Base-by-base conservation (phyloP, 1,139 yeast genomes). In the Candida glucosophila region DNA sequence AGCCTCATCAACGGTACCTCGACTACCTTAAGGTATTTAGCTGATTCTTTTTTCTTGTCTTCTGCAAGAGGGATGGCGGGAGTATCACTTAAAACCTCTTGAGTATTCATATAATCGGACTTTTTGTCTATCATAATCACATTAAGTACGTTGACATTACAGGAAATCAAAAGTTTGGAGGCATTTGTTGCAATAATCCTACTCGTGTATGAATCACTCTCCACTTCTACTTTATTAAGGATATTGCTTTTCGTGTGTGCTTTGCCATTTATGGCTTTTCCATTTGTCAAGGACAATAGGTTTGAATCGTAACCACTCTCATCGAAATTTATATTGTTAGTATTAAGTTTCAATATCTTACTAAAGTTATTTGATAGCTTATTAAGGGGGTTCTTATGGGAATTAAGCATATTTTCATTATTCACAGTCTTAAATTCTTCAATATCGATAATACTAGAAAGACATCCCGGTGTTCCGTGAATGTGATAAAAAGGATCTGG, bases 391-490 rank as follows among this genome's bases (percentile, higher is more conserved):
- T 51, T 56, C 20, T 41, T 49, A 14, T 29, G 24, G 10, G 21
- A 30, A 6, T n/a, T 11, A n/a, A 6, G 5, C n/a, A 5, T 8
- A 5, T 29, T 8, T n/a, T 10, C 13, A 12, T 20, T 19, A 5
- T 15, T 20, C 23, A 9, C 12, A 17, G 15, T 17, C 17, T 18
- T 25, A 14, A 23, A 18, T 14, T 26, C 37, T 21, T 38, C 29
- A 10, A 48, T 24, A 4, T 43, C 48, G 5, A 53, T 18, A 3
- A 54, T 39, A 9, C 45, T 42, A 2, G 65, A 47, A 16, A 67
- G 36, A 37, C 77, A 71, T 0, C 79, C 77, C 0, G 78, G 77
- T 22, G 66, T 71, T 30, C 70, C 45, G 37, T 64, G 72, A 12
- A 71, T 72, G 24, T 57, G 52, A 30, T 59, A 58, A 40, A 64